Base-by-base conservation (phyloP, 1,139 yeast genomes). In the Arxiozyma slooffiae region DNA sequence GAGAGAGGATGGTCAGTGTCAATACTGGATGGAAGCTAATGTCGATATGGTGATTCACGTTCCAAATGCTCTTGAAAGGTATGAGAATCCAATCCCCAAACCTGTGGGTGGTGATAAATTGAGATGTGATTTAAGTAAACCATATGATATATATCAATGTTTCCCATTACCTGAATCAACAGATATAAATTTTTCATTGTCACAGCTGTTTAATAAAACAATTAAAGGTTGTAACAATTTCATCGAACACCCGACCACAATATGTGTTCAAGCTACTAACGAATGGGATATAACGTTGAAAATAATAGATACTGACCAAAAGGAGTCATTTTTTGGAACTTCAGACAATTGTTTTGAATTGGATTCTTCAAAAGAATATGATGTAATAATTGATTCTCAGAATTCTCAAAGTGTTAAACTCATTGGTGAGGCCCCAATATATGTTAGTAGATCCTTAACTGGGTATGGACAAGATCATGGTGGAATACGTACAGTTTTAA, bases 391-490 rank as follows among this genome's bases (percentile, higher is more conserved):
- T 57, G 60, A 60, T 47, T 63, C 80, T 18, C 51, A 58, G 5
- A 67, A 76, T 55, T 71, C 76, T 38, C 57, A 68, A 1, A 57
- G 63, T 2, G 69, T 74, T 1, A 60, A 67, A 1, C 68, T 73
- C 0, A 58, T 71, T 1, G 68, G 62, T 1, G 60, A 64, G 1
- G 88, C 92, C 0, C 95, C 95, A 0, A 71, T 92, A 1, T 70
- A 67, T 52, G 94, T 85, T 0, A 84, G 95, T 21, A 78, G 98
- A 53, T 86, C 97, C 0, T 75, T 90, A 53, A 87, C 96, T 0
- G 97, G 97, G 0, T 85, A 84, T 62, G 90, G 96, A 2, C 94
- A 85, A 64, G 97, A 88, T 61, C 77, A 79, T 53, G 97, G 97
- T 52, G 97, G 97, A 0, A 74, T 92, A 57, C 81, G 97, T 64